A percentile compares a stretch with the other conserved stretches of the same genome.
Evolutionary conservation across 805 yeast species (phyloP).

Genomic region (Starmerella gropengiesseri): DNA sequence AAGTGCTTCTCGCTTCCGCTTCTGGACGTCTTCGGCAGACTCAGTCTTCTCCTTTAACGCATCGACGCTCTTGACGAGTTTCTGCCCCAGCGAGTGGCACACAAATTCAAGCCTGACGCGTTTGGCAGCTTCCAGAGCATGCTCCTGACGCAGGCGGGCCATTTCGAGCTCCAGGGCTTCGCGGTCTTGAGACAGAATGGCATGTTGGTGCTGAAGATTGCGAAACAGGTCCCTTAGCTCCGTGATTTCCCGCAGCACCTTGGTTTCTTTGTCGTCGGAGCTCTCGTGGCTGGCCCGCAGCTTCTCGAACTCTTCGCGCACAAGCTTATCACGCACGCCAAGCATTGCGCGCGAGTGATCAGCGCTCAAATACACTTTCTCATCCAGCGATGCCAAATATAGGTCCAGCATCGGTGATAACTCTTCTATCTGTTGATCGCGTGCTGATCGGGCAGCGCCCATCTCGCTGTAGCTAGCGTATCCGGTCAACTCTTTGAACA

Average conservation of each 20-base stretch:
- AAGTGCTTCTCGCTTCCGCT: conserved; percentile 4
- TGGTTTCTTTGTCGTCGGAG: background rate
- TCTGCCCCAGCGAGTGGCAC: conserved; percentile 17
- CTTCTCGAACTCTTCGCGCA: conserved; percentile 12
- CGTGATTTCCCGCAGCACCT: conserved; percentile 4
- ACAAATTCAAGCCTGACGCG: conserved; percentile 17
- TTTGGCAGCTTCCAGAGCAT: conserved; percentile 19
- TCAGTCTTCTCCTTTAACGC: conserved; percentile 4
- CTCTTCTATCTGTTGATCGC: conserved; percentile 11
- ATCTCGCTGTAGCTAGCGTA: conserved; percentile 11
- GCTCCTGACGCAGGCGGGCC: conserved; percentile 16
- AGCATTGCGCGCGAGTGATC: conserved; percentile 19
- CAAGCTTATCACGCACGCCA: conserved; percentile 16
- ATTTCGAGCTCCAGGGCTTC: conserved; percentile 17
- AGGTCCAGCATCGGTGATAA: conserved; percentile 22
- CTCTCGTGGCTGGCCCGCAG: conserved; percentile 8
- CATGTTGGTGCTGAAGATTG: conserved; percentile 17
- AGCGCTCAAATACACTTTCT: conserved; percentile 23
- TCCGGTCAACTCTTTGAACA: conserved; percentile 25
- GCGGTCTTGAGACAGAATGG: conserved; percentile 15
- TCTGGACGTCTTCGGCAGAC: conserved; percentile 8
- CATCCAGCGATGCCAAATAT: conserved; percentile 26
- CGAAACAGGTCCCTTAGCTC: conserved; percentile 16
- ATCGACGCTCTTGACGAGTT: conserved; percentile 15
- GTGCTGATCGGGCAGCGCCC: conserved; percentile 7